Base-by-base conservation (phyloP, 768 basidiomycete genomes). In the Strobilomyces echinocephalus region DNA sequence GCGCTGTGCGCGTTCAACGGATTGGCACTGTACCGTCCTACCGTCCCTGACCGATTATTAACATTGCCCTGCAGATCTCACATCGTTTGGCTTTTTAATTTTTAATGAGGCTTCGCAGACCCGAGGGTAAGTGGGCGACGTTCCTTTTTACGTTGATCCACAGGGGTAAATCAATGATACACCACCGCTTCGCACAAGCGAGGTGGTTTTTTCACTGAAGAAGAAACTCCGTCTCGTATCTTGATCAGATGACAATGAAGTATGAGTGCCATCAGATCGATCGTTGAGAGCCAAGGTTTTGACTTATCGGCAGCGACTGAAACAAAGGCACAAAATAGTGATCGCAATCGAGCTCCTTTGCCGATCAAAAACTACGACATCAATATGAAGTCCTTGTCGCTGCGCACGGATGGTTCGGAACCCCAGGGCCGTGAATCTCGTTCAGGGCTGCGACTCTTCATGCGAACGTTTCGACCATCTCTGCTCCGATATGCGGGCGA, bases 361-460 rank as follows among this genome's bases (percentile, higher is more conserved):
- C n/a, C n/a, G n/a, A 34, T 54, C 51, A 42, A 39, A 16, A 9
- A 6, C 28, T 53, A 35, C 28, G 10, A 30, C 36, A 34, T 36
- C 50, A 55, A n/a, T 52, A 49, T 50, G 33, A 50, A 43, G 14
- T 42, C 55, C 9, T 40, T 46, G n/a, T 55, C 51, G 39, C 26
- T 44, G 42, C 46, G 51, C 31, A 20, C 38, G 8, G 52, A 52
- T 15, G 12, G 20, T 12, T 53, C 45, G 8, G 53, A 16, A 42
- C 49, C n/a, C n/a, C n/a, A n/a, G n/a, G n/a, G 50, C 35, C 52
- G 46, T 28, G 55, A 28, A 18, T 54, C 53, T 49, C 53, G 35
- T 42, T 66, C 62, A 2, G 60, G 66, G 45, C 52, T 68, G 21
- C 26, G 50, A 31, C 55, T 63, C 54, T 56, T 53, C 42, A 28